These are phyloP conservation scores for Hortaea werneckii DNA, from an alignment of 2,329 filamentous ascomycete genomes.

Conservation along the genomic window DNA sequence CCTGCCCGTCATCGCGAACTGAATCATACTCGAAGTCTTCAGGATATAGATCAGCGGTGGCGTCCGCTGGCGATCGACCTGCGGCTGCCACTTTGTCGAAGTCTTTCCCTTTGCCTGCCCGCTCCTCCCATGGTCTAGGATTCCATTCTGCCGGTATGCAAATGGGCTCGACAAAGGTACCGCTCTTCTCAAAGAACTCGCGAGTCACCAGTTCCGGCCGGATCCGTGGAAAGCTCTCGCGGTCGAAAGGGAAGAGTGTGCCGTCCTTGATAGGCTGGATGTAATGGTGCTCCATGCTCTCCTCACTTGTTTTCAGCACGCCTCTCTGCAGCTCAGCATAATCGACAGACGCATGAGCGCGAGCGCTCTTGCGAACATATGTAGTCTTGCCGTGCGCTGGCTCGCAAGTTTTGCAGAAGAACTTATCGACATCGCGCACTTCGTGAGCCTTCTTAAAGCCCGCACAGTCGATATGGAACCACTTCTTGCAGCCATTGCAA, in stretches of 20 bases:
- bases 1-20: conserved; percentile 51
- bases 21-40: conserved; percentile 39
- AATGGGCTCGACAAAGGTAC: conserved; percentile 56
- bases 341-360: conserved; percentile 56
- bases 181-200: conserved; percentile 53
- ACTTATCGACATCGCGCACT: conserved; percentile 57
- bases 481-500: conserved; percentile 58
- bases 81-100: neutral
- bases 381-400: conserved; percentile 53
- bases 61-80: neutral
- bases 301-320: conserved; percentile 53
- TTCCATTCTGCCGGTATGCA: conserved; percentile 55
- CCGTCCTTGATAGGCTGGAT: conserved; percentile 58
- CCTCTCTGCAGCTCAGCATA: conserved; percentile 59
- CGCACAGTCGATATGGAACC: conserved; percentile 59
- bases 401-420: conserved; percentile 52
- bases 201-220: conserved; percentile 52
- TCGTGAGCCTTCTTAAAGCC: conserved; percentile 55
- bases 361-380: conserved; percentile 54
- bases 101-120: neutral
- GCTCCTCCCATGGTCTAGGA: conserved; percentile 35
- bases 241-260: conserved; percentile 45
- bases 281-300: conserved; percentile 57
- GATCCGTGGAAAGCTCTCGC: conserved; percentile 54
- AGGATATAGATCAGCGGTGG: neutral